phyloP scores from a whole-genome alignment of 352 stramenopile species.

The Blastocystis sp. region DNA sequence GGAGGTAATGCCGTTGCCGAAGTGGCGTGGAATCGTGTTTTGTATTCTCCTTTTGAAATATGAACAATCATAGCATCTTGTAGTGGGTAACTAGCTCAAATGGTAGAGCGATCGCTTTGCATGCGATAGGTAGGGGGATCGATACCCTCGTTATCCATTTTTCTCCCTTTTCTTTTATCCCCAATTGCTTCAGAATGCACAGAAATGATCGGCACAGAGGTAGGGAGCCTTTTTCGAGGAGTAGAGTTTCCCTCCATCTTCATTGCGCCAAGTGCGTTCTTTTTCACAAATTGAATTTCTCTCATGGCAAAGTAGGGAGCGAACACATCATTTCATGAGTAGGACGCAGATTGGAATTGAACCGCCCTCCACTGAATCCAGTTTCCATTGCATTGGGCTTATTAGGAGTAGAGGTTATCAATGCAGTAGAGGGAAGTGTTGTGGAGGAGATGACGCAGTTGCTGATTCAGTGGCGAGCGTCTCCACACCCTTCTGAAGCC shows the following conservation, averaged over 20 bases:
- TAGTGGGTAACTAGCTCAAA: constrained; percentile 69
- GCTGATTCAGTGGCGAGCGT: background rate
- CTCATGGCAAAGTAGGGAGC: background rate
- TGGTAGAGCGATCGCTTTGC: constrained; percentile 69
- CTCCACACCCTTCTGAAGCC: background rate
- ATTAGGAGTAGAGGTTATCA: background rate
- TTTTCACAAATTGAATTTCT: background rate
- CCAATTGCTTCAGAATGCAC: background rate
- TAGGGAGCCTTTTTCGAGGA: background rate
- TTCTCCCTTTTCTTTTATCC: constrained; percentile 47
- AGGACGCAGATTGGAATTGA: background rate
- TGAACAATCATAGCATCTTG: background rate
- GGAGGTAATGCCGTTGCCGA: background rate
- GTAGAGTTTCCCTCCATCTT: constrained; percentile 43
- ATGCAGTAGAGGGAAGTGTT: background rate
- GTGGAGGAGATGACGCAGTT: background rate
- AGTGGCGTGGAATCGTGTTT: background rate
- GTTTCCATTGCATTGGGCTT: background rate
- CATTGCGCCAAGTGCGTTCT: constrained; percentile 9
- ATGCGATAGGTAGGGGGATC: constrained; percentile 67
- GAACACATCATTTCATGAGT: background rate
- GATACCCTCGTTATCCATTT: constrained; percentile 69
- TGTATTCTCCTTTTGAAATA: background rate
- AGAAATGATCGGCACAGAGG: background rate
- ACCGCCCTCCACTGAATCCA: background rate